Evolutionary conservation across 2,329 filamentous ascomycete genomes (phyloP).

Genomic region (Penicillium sp.): DNA sequence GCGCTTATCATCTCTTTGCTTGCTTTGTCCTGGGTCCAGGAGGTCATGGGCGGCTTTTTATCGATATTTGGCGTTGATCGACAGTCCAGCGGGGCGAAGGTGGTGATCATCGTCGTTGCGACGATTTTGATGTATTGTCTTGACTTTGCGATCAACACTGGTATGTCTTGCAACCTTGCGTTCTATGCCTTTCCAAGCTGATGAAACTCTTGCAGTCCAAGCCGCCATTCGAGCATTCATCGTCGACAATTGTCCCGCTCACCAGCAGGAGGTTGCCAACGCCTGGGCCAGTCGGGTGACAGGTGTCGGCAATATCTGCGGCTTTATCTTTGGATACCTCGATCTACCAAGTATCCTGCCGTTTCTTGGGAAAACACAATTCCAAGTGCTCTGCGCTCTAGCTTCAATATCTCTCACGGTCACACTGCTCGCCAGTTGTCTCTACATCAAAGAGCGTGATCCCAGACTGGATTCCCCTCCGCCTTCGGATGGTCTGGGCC

Average conservation of each 20-base stretch:
- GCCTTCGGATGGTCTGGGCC: constrained; percentile 61
- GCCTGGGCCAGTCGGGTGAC: constrained; percentile 88
- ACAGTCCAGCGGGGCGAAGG: constrained; percentile 66
- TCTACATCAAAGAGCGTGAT: constrained; percentile 74
- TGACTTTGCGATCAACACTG: constrained; percentile 93
- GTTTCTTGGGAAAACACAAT: constrained; percentile 84
- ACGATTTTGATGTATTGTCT: constrained; percentile 86
- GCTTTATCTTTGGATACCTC: constrained; percentile 83
- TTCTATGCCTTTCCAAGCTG: constrained; percentile 7
- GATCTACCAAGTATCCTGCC: constrained; percentile 73
- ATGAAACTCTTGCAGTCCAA: constrained; percentile 62
- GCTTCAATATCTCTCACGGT: constrained; percentile 71
- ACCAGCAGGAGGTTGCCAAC: constrained; percentile 92
- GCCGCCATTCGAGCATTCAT: constrained; percentile 71
- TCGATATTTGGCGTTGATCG: constrained; percentile 69
- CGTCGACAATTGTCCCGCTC: constrained; percentile 85
- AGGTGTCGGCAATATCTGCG: constrained; percentile 86
- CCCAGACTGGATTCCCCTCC: constrained; percentile 71
- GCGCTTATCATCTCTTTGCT: constrained; percentile 70
- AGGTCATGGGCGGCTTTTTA: constrained; percentile 69
- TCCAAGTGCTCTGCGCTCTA: constrained; percentile 87
- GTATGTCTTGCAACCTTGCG: constrained; percentile 44
- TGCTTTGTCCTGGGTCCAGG: constrained; percentile 72
- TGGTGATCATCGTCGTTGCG: constrained; percentile 72
- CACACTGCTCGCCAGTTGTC: constrained; percentile 71